Conservation (phyloP, 805 yeast species). For the Middelhovenomyces tepae region DNA sequence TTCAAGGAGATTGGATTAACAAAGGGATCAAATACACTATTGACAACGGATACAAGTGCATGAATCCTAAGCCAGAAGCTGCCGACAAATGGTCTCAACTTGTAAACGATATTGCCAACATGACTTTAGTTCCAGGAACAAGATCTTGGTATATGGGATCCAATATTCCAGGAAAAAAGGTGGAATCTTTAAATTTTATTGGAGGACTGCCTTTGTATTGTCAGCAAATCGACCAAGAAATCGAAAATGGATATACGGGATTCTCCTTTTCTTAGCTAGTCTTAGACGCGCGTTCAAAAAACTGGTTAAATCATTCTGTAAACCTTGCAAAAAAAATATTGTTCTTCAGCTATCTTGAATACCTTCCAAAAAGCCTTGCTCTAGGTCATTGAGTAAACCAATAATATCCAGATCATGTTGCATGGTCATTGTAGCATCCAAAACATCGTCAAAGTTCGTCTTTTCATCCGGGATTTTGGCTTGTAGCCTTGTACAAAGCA, state of each 20-base stretch:
- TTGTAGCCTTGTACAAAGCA: too few relatives aligned
- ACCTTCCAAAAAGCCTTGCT: too few relatives aligned
- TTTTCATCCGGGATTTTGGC: too few relatives aligned
- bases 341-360: too few relatives aligned
- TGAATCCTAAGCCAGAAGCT: slow-evolving; percentile 19
- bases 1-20: slow-evolving; percentile 21
- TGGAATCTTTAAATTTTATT: slow-evolving; percentile 20
- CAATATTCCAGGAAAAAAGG: slow-evolving; percentile 24
- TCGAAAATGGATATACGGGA: not conserved
- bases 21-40: slow-evolving; percentile 13
- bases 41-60: slow-evolving; percentile 7
- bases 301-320: too few relatives aligned
- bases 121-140: slow-evolving; percentile 20
- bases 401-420: too few relatives aligned
- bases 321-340: too few relatives aligned
- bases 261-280: too few relatives aligned
- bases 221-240: slow-evolving; percentile 2
- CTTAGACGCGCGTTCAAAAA: too few relatives aligned
- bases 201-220: slow-evolving; percentile 20
- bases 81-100: slow-evolving; percentile 16
- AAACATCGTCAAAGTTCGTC: too few relatives aligned
- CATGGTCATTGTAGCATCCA: too few relatives aligned
- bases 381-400: too few relatives aligned
- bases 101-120: slow-evolving; percentile 16
- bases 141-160: slow-evolving; percentile 27